Conservation (phyloP, 2,329 filamentous ascomycete genomes). For the Gnomoniopsis smithogilvyi region DNA sequence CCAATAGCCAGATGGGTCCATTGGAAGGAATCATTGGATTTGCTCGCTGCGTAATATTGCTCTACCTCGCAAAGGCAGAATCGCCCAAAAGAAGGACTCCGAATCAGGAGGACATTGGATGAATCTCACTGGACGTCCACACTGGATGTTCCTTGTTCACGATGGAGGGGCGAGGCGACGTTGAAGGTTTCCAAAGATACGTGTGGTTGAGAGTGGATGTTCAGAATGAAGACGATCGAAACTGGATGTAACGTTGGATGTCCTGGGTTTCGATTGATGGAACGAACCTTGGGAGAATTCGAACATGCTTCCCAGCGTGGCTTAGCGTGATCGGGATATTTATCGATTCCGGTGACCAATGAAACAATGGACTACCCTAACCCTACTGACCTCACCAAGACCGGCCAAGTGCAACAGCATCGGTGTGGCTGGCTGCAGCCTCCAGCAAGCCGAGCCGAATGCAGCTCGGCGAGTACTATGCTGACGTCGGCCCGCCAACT, state of each 20-base stretch:
- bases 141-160: neutral
- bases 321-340: neutral
- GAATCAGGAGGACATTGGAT: no score
- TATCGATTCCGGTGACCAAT: neutral
- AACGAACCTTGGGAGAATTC: neutral
- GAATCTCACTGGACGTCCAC: no score
- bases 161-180: constrained; percentile 15
- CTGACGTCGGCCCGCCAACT: neutral
- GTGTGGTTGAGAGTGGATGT: constrained; percentile 7
- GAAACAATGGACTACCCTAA: neutral
- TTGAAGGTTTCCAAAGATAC: constrained; percentile 15
- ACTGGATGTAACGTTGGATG: neutral
- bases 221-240: neutral
- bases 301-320: neutral
- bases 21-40: no score
- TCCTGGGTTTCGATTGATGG: neutral
- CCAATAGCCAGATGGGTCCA: no score
- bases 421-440: neutral
- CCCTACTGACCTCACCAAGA: neutral
- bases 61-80: neutral
- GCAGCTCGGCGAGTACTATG: neutral
- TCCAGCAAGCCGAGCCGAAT: neutral
- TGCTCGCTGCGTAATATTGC: no score
- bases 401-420: neutral
- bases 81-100: neutral